phyloP scores from a whole-genome alignment of 179 eudicot genomes.

The Actinidia arguta region DNA sequence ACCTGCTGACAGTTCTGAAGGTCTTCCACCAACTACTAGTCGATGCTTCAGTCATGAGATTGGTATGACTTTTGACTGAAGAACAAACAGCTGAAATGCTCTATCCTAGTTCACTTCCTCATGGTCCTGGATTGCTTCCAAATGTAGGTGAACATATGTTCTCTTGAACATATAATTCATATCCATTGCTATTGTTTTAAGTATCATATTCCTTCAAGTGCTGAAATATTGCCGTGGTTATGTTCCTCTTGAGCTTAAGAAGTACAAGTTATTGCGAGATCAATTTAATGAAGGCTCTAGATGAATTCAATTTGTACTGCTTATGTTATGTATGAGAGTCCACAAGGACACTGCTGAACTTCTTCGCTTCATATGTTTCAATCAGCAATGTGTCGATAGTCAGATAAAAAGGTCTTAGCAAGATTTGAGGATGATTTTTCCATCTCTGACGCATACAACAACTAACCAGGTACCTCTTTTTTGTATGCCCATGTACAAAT shows the following conservation, averaged over 20 bases:
- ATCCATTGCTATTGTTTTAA: no score
- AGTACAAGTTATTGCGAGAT: conserved; percentile 85
- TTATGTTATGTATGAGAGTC: neutral
- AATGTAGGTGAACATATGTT: conserved; percentile 64
- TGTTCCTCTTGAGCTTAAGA: no score
- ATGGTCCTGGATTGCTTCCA: conserved; percentile 54
- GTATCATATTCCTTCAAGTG: no score
- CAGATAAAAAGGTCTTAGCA: no score
- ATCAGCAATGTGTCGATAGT: no score
- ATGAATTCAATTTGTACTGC: conserved; percentile 24
- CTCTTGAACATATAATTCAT: no score
- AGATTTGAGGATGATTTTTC: no score
- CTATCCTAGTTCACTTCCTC: no score
- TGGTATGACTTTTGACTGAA: conserved; percentile 75
- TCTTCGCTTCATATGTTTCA: conserved; percentile 1
- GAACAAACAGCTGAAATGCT: conserved; percentile 83
- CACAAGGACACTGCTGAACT: conserved; percentile 2
- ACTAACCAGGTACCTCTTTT: no score
- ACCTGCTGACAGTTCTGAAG: conserved; percentile 85
- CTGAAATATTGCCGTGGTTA: no score
- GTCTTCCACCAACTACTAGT: conserved; percentile 84
- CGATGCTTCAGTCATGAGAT: conserved; percentile 98
- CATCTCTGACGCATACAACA: no score
- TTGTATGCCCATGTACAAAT: no score
- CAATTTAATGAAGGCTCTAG: conserved; percentile 84